Conservation (phyloP, 306 rosid genomes). For the Morella rubra region DNA sequence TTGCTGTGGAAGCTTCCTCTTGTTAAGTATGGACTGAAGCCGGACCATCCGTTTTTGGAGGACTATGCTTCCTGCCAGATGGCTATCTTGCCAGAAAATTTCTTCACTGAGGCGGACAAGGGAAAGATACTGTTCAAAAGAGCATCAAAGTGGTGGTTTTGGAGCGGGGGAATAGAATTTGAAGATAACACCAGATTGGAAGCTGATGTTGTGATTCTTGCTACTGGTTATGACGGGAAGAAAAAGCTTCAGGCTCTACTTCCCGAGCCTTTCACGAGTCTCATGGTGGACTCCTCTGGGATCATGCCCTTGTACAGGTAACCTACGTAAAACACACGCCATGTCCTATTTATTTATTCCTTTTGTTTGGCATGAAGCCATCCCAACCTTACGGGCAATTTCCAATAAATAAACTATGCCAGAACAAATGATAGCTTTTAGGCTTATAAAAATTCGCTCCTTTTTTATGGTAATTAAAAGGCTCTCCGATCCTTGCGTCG, state of each 20-base stretch:
- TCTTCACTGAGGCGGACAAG: constrained; percentile 55
- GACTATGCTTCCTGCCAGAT: constrained; percentile 71
- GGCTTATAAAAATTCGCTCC: too few species aligned
- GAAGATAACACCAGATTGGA: constrained; percentile 52
- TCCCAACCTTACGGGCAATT: too few species aligned
- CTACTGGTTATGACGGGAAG: constrained; percentile 60
- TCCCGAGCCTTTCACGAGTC: constrained; percentile 54
- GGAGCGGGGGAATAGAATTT: constrained; percentile 51
- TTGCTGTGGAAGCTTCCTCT: constrained; percentile 60
- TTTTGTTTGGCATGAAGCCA: not conserved
- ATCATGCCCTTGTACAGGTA: constrained; percentile 56
- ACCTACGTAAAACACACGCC: not conserved
- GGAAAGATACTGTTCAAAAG: constrained; percentile 48
- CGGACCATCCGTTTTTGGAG: constrained; percentile 64
- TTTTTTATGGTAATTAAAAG: too few species aligned
- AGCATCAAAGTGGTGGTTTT: constrained; percentile 58
- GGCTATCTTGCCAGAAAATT: constrained; percentile 65
- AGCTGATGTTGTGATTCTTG: constrained; percentile 59
- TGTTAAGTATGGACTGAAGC: constrained; percentile 54
- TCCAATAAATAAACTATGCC: too few species aligned
- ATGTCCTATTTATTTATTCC: not conserved
- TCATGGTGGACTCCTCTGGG: constrained; percentile 44
- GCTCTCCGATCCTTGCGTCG: too few species aligned
- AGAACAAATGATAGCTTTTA: too few species aligned
- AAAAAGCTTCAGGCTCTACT: constrained; percentile 47